Percentiles rank a stretch among this genome's conserved stretches.
These are phyloP conservation scores for Symbiotaphrina buchneri DNA, from an alignment of 495 filamentous ascomycete species.

Conservation along the genomic window DNA sequence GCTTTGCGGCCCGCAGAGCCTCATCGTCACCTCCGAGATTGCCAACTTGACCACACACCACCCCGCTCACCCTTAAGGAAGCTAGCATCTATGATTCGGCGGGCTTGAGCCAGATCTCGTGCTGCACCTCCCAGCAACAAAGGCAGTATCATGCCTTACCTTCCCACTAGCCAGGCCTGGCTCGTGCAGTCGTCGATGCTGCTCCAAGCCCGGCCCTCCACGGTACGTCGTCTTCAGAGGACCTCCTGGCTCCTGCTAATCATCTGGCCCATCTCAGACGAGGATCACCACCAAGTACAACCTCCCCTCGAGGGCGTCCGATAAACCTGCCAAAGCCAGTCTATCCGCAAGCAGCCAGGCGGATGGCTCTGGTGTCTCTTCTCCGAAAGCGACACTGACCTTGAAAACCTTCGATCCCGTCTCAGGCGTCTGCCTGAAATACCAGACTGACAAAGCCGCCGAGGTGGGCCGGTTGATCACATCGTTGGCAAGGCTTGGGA, in stretches of 20 bases:
- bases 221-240: constrained; percentile 19
- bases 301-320: background rate
- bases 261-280: constrained; percentile 3
- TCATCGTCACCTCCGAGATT: no score
- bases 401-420: constrained; percentile 80
- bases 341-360: background rate
- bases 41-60: no score
- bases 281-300: constrained; percentile 3
- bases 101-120: constrained; percentile 1
- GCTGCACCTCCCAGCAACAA: constrained; percentile 1
- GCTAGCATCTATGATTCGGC: background rate
- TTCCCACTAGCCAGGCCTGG: constrained; percentile 35
- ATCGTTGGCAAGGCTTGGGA: constrained; percentile 42
- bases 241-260: constrained; percentile 4
- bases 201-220: constrained; percentile 37
- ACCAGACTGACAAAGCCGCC: constrained; percentile 72
- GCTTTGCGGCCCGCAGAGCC: no score
- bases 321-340: constrained; percentile 1
- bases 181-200: constrained; percentile 38
- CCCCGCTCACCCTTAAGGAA: no score
- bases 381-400: constrained; percentile 26
- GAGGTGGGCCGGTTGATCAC: constrained; percentile 69
- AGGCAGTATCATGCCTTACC: constrained; percentile 27
- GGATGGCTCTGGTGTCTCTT: background rate
- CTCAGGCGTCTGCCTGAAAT: constrained; percentile 68